phyloP scores from a whole-genome alignment of 768 basidiomycete species.

The Psilocybe sp. region DNA sequence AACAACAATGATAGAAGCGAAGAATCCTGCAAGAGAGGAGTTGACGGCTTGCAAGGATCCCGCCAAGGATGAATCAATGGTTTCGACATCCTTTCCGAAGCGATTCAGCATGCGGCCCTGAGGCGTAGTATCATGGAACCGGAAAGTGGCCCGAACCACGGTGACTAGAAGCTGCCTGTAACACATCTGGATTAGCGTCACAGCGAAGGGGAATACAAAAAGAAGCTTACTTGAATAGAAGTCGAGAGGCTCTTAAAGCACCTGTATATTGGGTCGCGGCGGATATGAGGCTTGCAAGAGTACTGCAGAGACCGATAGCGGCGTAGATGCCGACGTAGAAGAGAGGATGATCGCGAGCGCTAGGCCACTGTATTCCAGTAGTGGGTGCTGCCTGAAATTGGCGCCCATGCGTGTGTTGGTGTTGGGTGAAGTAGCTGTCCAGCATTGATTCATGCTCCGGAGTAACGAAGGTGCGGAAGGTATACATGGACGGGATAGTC shows the following conservation, averaged over 20 bases:
- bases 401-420: slow-evolving; percentile 17
- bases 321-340: slow-evolving; percentile 66
- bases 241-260: slow-evolving; percentile 37
- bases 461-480: slow-evolving; percentile 33
- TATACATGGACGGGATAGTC: slow-evolving; percentile 20
- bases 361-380: slow-evolving; percentile 36
- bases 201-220: slow-evolving; percentile 52
- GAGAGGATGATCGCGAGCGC: slow-evolving; percentile 53
- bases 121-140: slow-evolving; percentile 83
- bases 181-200: slow-evolving; percentile 21
- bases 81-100: slow-evolving; percentile 86
- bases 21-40: slow-evolving; percentile 71
- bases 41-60: slow-evolving; percentile 74
- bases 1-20: slow-evolving; percentile 71
- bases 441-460: slow-evolving; percentile 35
- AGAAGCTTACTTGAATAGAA: slow-evolving; percentile 30
- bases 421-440: slow-evolving; percentile 25
- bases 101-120: slow-evolving; percentile 83
- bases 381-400: slow-evolving; percentile 18
- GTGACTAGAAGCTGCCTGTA: slow-evolving; percentile 55
- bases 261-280: slow-evolving; percentile 54
- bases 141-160: slow-evolving; percentile 80
- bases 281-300: slow-evolving; percentile 42
- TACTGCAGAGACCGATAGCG: slow-evolving; percentile 47
- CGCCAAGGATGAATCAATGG: slow-evolving; percentile 74